These are phyloP conservation scores for Chrysoporthe austroafricana DNA, from an alignment of 2,329 filamentous ascomycete genomes.

Conservation along the genomic window DNA sequence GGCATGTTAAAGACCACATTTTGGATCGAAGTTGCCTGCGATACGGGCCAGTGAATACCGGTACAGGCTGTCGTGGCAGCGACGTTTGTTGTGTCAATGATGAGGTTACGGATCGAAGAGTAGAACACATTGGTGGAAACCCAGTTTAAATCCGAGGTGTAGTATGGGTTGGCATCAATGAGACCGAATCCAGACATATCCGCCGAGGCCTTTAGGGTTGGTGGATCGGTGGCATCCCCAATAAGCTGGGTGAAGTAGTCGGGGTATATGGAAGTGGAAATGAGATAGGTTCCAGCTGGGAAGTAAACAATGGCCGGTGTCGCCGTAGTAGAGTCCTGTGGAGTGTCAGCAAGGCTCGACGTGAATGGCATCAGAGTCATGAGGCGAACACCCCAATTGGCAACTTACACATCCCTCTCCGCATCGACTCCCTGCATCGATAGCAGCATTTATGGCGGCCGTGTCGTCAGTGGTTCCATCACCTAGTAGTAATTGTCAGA, in stretches of 20 bases:
- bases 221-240: slow-evolving; percentile 65
- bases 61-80: slow-evolving; percentile 50
- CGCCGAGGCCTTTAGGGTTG: slow-evolving; percentile 58
- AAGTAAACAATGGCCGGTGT: slow-evolving; percentile 50
- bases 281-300: slow-evolving; percentile 64
- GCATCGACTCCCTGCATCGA: slow-evolving; percentile 45
- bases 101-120: slow-evolving; percentile 61
- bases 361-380: not conserved
- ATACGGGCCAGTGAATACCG: slow-evolving; percentile 72
- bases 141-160: slow-evolving; percentile 49
- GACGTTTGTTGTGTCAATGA: slow-evolving; percentile 61
- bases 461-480: slow-evolving; percentile 52
- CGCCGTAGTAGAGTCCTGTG: slow-evolving; percentile 45
- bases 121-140: slow-evolving; percentile 64
- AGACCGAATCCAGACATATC: slow-evolving; percentile 54
- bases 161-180: slow-evolving; percentile 55
- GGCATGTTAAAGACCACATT: slow-evolving; percentile 63
- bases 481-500: slow-evolving; percentile 34
- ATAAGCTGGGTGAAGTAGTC: slow-evolving; percentile 82
- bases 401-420: slow-evolving; percentile 46
- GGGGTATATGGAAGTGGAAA: slow-evolving; percentile 71
- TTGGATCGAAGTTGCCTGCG: slow-evolving; percentile 64
- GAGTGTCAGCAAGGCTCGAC: slow-evolving; percentile 23
- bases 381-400: not conserved
- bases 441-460: slow-evolving; percentile 49